Evolutionary conservation across 495 filamentous ascomycete species (phyloP).

Genomic region (Penicillium daleae): DNA sequence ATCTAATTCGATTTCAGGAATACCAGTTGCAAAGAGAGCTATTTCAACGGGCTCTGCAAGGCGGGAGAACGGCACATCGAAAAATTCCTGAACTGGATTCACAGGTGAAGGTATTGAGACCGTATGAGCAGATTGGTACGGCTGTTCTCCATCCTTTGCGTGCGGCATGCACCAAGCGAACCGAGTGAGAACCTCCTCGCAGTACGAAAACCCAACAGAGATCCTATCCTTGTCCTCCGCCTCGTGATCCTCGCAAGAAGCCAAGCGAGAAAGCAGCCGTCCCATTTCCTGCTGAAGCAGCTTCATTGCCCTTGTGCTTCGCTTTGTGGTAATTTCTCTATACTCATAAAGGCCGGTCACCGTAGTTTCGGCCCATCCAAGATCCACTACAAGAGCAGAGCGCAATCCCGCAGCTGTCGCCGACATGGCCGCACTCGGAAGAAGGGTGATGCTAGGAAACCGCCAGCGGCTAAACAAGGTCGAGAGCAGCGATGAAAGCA

Average conservation of each 20-base stretch:
- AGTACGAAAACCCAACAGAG: conserved; percentile 69
- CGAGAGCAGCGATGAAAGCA: conserved; percentile 74
- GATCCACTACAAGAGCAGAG: conserved; percentile 78
- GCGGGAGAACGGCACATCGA: conserved; percentile 63
- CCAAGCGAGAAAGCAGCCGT: conserved; percentile 56
- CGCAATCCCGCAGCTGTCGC: conserved; percentile 81
- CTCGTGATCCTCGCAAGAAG: conserved; percentile 21
- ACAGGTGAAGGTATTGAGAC: conserved; percentile 51
- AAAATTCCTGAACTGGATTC: conserved; percentile 41
- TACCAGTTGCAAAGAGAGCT: conserved; percentile 66
- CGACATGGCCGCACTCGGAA: conserved; percentile 72
- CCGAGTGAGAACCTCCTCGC: conserved; percentile 73
- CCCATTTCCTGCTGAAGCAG: conserved; percentile 69
- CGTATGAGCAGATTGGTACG: conserved; percentile 5
- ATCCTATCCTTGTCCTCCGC: conserved; percentile 28
- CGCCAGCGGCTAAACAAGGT: conserved; percentile 80
- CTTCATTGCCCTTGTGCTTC: conserved; percentile 76
- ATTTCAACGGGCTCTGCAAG: conserved; percentile 77
- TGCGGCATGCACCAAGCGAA: conserved; percentile 73
- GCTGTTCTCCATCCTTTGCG: conserved; percentile 8
- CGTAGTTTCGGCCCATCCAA: conserved; percentile 89
- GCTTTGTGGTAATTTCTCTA: conserved; percentile 67
- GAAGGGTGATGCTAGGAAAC: conserved; percentile 76
- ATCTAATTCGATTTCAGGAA: conserved; percentile 63
- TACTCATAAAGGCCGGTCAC: conserved; percentile 87